Conservation (phyloP, 2,329 filamentous ascomycete genomes). For the Diplocarpon mali region DNA sequence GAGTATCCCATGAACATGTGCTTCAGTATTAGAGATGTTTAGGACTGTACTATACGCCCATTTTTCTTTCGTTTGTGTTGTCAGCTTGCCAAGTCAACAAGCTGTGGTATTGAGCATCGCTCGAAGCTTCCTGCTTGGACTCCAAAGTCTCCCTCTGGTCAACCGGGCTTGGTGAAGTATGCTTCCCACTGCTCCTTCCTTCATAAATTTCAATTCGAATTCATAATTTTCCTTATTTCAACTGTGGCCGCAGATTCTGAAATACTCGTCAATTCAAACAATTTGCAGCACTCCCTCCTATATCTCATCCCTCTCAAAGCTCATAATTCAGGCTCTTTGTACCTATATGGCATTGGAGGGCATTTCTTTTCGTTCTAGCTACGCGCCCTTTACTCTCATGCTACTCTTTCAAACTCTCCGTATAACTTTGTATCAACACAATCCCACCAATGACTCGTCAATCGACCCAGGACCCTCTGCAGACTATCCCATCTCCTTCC, state of each 20-base stretch:
- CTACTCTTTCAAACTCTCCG: slow-evolving; percentile 8
- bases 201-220: background rate
- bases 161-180: background rate
- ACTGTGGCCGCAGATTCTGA: background rate
- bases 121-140: too few relatives aligned
- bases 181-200: background rate
- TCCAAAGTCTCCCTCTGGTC: too few relatives aligned
- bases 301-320: background rate
- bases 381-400: slow-evolving; percentile 11
- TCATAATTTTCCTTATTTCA: background rate
- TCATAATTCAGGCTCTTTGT: background rate
- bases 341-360: slow-evolving; percentile 14
- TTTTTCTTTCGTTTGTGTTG: too few relatives aligned
- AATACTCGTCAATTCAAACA: background rate
- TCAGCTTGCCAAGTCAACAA: too few relatives aligned
- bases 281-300: background rate
- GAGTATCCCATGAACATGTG: too few relatives aligned
- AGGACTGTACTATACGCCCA: too few relatives aligned
- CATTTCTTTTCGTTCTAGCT: slow-evolving; percentile 9
- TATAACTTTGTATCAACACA: slow-evolving; percentile 3
- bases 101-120: too few relatives aligned
- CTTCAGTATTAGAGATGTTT: too few relatives aligned
- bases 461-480: slow-evolving; percentile 4
- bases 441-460: slow-evolving; percentile 13
- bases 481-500: slow-evolving; percentile 9